phyloP scores from a whole-genome alignment of 2,329 filamentous ascomycete species.

The Cryphonectria naterciae region DNA sequence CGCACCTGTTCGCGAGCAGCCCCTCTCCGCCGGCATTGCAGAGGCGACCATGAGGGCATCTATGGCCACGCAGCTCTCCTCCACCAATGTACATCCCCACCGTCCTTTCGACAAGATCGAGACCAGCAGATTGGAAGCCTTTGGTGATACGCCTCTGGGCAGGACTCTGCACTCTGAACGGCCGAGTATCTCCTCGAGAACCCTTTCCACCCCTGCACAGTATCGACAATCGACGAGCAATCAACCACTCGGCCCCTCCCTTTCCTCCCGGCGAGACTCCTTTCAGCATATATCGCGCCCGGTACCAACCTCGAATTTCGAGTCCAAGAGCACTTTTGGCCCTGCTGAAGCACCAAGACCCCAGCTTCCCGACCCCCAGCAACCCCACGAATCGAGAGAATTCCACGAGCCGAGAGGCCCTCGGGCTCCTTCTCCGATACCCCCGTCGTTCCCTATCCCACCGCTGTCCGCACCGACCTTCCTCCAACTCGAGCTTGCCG shows the following conservation, averaged over 20 bases:
- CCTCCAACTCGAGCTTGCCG: conserved; percentile 66
- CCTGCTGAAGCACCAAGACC: conserved; percentile 28
- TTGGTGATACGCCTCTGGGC: conserved; percentile 37
- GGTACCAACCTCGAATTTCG: conserved; percentile 48
- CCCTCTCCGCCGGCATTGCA: conserved; percentile 42
- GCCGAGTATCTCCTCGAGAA: conserved; percentile 38
- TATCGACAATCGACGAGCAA: conserved; percentile 41
- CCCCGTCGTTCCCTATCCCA: conserved; percentile 62
- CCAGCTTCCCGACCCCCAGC: conserved; percentile 4
- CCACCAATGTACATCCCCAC: conserved; percentile 30
- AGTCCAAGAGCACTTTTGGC: conserved; percentile 34
- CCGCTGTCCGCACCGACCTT: conserved; percentile 70
- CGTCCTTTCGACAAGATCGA: conserved; percentile 35
- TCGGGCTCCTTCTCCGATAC: conserved; percentile 51
- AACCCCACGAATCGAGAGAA: conserved; percentile 15
- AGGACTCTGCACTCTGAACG: conserved; percentile 40
- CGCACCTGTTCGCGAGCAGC: conserved; percentile 47
- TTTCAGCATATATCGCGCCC: conserved; percentile 51
- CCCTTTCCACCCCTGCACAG: conserved; percentile 56
- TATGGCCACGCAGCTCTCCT: conserved; percentile 40
- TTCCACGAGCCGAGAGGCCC: conserved; percentile 34
- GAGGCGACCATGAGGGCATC: conserved; percentile 41
- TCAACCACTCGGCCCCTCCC: conserved; percentile 35
- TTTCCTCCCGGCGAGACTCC: conserved; percentile 53
- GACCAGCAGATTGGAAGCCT: conserved; percentile 21